These are phyloP conservation scores for Breviolum minutum DNA, from an alignment of 73 alveolate genomes.

Conservation along the genomic window DNA sequence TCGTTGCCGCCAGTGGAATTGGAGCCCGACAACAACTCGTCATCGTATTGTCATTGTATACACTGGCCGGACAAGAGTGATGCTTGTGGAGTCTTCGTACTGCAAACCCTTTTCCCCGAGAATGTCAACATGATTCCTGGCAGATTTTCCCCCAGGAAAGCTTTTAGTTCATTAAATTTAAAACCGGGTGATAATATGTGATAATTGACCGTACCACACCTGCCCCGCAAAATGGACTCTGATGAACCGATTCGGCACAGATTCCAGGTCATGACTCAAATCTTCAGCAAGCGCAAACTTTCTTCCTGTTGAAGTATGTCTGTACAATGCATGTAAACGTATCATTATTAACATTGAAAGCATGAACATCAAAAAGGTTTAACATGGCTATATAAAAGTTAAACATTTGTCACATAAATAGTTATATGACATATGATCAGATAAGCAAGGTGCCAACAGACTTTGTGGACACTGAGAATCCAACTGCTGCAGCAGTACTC, in stretches of 20 bases:
- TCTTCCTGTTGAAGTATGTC: neutral
- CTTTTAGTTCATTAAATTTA: too few relatives aligned
- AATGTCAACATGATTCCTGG: too few relatives aligned
- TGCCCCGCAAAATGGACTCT: too few relatives aligned
- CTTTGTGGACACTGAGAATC: neutral
- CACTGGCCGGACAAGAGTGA: too few relatives aligned
- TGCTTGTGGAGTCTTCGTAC: too few relatives aligned
- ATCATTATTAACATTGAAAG: neutral
- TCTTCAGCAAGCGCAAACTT: too few relatives aligned
- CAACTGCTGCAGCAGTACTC: conserved; percentile 44
- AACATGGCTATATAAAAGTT: neutral
- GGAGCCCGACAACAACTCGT: neutral
- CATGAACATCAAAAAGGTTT: neutral
- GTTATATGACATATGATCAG: neutral
- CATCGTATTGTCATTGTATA: neutral
- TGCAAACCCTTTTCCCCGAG: too few relatives aligned
- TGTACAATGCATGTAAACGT: neutral
- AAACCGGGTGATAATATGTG: too few relatives aligned
- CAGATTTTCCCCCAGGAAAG: too few relatives aligned
- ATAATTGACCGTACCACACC: too few relatives aligned
- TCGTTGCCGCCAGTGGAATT: neutral
- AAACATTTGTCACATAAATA: neutral
- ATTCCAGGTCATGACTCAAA: too few relatives aligned
- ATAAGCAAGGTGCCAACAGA: neutral
- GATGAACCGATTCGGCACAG: too few relatives aligned